These are phyloP conservation scores for Botryotinia narcissicola DNA, from an alignment of 2,329 filamentous ascomycete genomes.

Conservation along the genomic window DNA sequence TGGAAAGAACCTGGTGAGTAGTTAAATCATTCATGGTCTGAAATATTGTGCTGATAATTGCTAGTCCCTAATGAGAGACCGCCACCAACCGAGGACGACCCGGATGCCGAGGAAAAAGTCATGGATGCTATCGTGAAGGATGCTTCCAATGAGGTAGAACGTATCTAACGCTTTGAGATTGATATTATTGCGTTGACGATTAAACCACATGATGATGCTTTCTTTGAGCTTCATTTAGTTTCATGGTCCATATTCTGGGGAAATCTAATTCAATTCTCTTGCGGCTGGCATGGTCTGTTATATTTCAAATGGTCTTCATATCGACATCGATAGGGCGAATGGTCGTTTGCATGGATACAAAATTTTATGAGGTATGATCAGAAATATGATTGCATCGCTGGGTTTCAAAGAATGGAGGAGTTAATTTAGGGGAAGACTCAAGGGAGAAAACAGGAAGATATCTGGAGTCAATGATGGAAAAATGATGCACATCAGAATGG, in stretches of 20 bases:
- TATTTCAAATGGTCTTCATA: background rate
- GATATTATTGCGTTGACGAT: background rate
- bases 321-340: background rate
- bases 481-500: background rate
- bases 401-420: background rate
- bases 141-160: slow-evolving; percentile 14
- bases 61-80: slow-evolving; percentile 33
- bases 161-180: background rate
- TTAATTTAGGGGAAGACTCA: background rate
- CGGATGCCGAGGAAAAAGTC: slow-evolving; percentile 33
- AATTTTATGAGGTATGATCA: background rate
- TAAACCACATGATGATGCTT: background rate
- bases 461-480: background rate
- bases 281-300: background rate
- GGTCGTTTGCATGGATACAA: background rate
- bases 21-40: background rate
- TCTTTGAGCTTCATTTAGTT: background rate
- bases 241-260: background rate
- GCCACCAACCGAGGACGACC: slow-evolving; percentile 37
- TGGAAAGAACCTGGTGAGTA: slow-evolving; percentile 57
- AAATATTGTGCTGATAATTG: slow-evolving; percentile 8
- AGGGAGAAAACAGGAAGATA: background rate
- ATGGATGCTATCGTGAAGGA: slow-evolving; percentile 24
- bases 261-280: background rate
- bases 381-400: background rate